A percentile compares a stretch with the other conserved stretches of the same genome.
These are phyloP conservation scores for Tulasnella sp. DNA, from an alignment of 768 basidiomycete species.

Conservation along the genomic window DNA sequence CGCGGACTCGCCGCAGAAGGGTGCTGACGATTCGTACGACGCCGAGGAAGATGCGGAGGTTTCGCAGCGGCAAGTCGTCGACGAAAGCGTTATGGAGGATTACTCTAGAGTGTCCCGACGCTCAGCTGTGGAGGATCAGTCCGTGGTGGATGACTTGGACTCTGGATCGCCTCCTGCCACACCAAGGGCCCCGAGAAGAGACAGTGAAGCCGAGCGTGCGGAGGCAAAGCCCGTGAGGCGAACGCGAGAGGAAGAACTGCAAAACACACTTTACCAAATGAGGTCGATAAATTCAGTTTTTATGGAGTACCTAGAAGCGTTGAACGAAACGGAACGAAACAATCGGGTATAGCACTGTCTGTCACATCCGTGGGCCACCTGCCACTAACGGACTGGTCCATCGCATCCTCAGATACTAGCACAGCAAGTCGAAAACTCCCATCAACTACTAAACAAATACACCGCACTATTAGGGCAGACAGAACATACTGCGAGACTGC, in stretches of 20 bases:
- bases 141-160: neutral
- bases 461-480: constrained; percentile 16
- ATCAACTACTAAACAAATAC: constrained; percentile 16
- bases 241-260: constrained; percentile 13
- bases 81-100: neutral
- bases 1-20: too few relatives aligned
- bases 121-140: neutral
- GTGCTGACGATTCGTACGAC: too few relatives aligned
- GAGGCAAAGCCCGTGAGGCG: neutral
- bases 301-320: constrained; percentile 12
- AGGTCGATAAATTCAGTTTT: constrained; percentile 13
- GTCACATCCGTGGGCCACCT: neutral
- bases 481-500: constrained; percentile 16
- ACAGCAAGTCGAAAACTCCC: constrained; percentile 16
- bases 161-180: neutral
- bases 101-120: neutral
- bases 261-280: constrained; percentile 14
- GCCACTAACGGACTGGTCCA: neutral
- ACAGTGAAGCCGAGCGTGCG: neutral
- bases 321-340: constrained; percentile 13
- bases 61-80: neutral
- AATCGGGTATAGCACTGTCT: constrained; percentile 9
- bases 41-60: neutral
- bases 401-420: constrained; percentile 1
- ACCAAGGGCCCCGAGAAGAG: neutral